phyloP scores from a whole-genome alignment of 257 asterid genomes.

The Penstemon barbatus region DNA sequence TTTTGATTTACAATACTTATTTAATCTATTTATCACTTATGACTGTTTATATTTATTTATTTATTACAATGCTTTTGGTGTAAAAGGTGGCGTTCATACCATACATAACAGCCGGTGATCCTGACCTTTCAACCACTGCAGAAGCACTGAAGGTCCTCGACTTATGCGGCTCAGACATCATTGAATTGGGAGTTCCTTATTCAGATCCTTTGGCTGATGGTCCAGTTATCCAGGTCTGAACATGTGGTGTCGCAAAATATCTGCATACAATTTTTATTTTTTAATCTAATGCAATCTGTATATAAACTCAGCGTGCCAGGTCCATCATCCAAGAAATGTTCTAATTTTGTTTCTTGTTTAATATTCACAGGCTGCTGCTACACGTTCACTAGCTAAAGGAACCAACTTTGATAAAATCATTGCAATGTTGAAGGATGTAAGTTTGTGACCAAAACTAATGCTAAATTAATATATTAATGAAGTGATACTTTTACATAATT shows the following conservation, averaged over 20 bases:
- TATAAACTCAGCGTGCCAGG: neutral
- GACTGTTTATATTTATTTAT: constrained; percentile 15
- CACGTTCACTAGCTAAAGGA: constrained; percentile 74
- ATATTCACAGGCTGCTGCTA: constrained; percentile 67
- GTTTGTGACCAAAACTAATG: constrained; percentile 18
- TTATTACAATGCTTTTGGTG: constrained; percentile 34
- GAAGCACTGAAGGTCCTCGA: constrained; percentile 80
- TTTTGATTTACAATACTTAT: neutral
- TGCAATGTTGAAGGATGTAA: constrained; percentile 80
- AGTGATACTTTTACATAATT: neutral
- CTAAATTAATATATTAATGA: too few relatives aligned
- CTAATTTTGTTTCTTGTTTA: constrained; percentile 14
- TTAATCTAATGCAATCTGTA: neutral
- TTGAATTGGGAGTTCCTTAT: constrained; percentile 88
- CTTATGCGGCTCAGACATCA: constrained; percentile 83
- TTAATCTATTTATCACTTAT: constrained; percentile 2
- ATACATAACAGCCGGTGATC: constrained; percentile 90
- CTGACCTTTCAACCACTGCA: constrained; percentile 80
- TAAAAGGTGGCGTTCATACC: constrained; percentile 82
- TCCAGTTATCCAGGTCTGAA: constrained; percentile 82
- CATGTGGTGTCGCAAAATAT: neutral
- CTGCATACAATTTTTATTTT: neutral
- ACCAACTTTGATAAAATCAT: constrained; percentile 68
- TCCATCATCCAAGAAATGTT: constrained; percentile 12
- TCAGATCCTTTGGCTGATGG: constrained; percentile 99